Evolutionary conservation across 1,139 yeast species (phyloP), one percentile per base, ranked within the genome.

Genomic region (Yamadazyma kanchanaburiensis): DNA sequence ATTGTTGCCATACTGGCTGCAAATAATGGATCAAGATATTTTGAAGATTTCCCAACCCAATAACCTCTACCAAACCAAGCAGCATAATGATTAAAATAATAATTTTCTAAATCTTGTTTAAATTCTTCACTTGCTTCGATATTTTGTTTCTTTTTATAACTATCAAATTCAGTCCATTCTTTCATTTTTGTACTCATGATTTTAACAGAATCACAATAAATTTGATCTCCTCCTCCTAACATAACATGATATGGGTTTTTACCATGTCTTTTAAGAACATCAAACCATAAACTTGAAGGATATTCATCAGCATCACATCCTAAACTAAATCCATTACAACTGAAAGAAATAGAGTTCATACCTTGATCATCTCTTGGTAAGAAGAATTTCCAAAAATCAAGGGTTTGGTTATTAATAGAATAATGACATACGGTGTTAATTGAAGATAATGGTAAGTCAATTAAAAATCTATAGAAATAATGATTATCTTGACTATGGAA

Each of bases 141-240:
- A 32, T 60, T 55, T 35, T 58, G 56, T 3, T 46, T 46, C 15
- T 53, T 47, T 10, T 39, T 34, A 22, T 73, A 63, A 41, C 71
- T 72, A 25, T 60, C 64, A 39, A 73, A 77, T 19, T 61, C 51
- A 25, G 77, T 56, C 96, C 96, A 89, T 24, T 74, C 55, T 38
- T 70, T 59, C 43, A 82, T 70, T 21, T 66, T 62, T 27, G 66
- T 48, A 5, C 82, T 76, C 24, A 77, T 67, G 21, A 73, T 48
- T 51, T 81, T 84, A 43, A 91, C 77, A 3, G 88, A 70, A 56
- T 91, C 97, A 34, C 89, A 79, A 55, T 91, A 91, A 31, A 91
- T 73, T 59, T 91, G 98, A 55, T 91, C 98, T 20, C 98, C 98
- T 28, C 97, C 97, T 13, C 97, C 97, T 24, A 89, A 65, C 95